Conservation (phyloP, 2,329 filamentous ascomycete genomes). For the Diaporthe citriasiana region DNA sequence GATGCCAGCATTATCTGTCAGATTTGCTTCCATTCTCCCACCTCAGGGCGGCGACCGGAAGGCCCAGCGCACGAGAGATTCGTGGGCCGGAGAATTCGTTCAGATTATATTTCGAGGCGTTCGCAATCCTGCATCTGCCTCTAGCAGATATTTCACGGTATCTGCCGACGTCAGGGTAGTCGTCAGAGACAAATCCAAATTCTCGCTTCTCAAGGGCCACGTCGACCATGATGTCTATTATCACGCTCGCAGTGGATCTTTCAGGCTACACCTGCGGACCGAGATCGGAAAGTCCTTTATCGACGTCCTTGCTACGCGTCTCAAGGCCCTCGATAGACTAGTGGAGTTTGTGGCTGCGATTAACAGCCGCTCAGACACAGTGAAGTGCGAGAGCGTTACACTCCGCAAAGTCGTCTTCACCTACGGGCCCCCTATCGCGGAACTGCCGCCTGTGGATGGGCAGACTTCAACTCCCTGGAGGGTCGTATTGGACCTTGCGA, state of each 20-base stretch:
- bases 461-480: conserved; percentile 57
- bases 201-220: conserved; percentile 66
- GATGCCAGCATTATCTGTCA: conserved; percentile 63
- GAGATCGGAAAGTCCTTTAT: conserved; percentile 72
- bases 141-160: conserved; percentile 51
- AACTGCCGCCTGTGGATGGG: conserved; percentile 41
- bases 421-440: conserved; percentile 64
- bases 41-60: conserved; percentile 44
- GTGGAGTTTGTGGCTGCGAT: conserved; percentile 79
- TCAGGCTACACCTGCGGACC: conserved; percentile 72
- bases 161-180: conserved; percentile 68
- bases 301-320: conserved; percentile 68
- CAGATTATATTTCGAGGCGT: conserved; percentile 69
- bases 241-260: conserved; percentile 70
- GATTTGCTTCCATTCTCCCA: conserved; percentile 61
- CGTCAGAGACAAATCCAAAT: conserved; percentile 67
- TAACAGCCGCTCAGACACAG: conserved; percentile 65
- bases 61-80: conserved; percentile 48
- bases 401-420: conserved; percentile 76
- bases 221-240: conserved; percentile 75
- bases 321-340: conserved; percentile 78
- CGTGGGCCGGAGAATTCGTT: conserved; percentile 73
- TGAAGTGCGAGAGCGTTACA: conserved; percentile 71
- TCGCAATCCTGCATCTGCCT: conserved; percentile 43
- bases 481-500: conserved; percentile 71